phyloP scores from a whole-genome alignment of 768 basidiomycete genomes.

The Agaricus blazei region DNA sequence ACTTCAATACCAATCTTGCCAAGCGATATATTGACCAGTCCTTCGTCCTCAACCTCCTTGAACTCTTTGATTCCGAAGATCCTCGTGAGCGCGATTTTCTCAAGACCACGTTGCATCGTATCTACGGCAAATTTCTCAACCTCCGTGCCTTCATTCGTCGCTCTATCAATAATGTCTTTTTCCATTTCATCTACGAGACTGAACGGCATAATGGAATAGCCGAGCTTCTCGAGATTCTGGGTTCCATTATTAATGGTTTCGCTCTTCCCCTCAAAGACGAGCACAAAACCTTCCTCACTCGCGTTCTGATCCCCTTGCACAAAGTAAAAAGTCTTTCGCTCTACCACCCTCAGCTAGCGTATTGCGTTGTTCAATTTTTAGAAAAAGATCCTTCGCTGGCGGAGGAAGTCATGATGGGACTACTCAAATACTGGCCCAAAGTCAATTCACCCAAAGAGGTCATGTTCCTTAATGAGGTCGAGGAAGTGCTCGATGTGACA shows the following conservation, averaged over 20 bases:
- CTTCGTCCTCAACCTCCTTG: conserved; percentile 94
- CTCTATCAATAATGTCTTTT: conserved; percentile 99
- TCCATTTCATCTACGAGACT: conserved; percentile 97
- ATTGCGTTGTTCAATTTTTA: conserved; percentile 97
- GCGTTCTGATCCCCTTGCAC: conserved; percentile 92
- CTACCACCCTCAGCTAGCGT: conserved; percentile 98
- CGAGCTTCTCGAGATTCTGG: conserved; percentile 94
- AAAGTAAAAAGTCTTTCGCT: conserved; percentile 97
- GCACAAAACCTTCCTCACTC: conserved; percentile 95
- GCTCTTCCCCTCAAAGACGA: conserved; percentile 97
- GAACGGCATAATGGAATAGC: conserved; percentile 99
- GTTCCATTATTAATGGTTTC: conserved; percentile 99
- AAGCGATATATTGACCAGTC: conserved; percentile 96
- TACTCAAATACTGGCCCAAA: conserved; percentile 98
- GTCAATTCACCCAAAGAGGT: conserved; percentile 99
- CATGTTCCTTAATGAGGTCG: conserved; percentile 99
- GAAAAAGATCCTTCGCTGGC: conserved; percentile 93
- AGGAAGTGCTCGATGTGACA: conserved; percentile 97
- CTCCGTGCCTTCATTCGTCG: conserved; percentile 97
- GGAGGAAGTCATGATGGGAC: conserved; percentile 92
- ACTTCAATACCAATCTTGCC: conserved; percentile 97
- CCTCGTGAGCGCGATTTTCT: conserved; percentile 98
- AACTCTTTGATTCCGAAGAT: conserved; percentile 98
- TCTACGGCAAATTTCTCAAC: conserved; percentile 99
- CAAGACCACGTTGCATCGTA: conserved; percentile 97